Percentiles rank a stretch among this genome's conserved stretches.
These are phyloP conservation scores for Trichoderma koningii DNA, from an alignment of 2,329 filamentous ascomycete genomes.

Conservation along the genomic window DNA sequence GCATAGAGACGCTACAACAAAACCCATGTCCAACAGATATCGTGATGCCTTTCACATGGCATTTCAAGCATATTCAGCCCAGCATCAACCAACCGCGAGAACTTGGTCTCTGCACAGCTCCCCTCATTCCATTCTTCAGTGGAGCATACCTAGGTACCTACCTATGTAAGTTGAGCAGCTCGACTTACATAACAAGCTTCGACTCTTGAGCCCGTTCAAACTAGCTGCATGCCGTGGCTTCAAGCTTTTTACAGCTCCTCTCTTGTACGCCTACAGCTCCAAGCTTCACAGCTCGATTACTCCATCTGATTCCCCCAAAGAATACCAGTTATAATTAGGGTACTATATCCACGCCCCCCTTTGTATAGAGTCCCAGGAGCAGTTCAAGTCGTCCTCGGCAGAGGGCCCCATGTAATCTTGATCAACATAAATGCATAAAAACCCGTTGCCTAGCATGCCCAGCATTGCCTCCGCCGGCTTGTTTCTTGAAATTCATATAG, in stretches of 20 bases:
- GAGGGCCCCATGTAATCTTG: constrained; percentile 32
- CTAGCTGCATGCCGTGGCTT: too few relatives aligned
- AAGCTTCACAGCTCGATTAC: not conserved
- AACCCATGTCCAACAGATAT: too few relatives aligned
- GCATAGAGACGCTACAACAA: too few relatives aligned
- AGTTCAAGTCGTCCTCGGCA: constrained; percentile 27
- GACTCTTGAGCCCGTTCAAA: too few relatives aligned
- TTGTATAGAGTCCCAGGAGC: constrained; percentile 27
- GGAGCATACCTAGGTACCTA: not conserved
- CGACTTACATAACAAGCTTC: not conserved
- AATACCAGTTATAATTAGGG: constrained; percentile 19
- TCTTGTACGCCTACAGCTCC: not conserved
- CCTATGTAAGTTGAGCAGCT: not conserved
- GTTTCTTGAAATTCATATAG: constrained; percentile 28
- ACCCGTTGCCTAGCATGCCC: constrained; percentile 20
- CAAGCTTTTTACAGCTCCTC: not conserved
- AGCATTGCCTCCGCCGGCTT: constrained; percentile 30
- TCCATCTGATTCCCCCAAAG: not conserved
- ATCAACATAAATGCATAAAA: constrained; percentile 28
- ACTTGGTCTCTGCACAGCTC: not conserved
- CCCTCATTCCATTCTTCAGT: not conserved
- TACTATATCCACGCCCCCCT: constrained; percentile 24
- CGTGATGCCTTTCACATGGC: too few relatives aligned
- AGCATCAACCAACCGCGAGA: not conserved
- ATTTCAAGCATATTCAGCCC: too few relatives aligned